Conservation (phyloP, 2,329 filamentous ascomycete genomes). For the Penicillium aurantiogriseum region DNA sequence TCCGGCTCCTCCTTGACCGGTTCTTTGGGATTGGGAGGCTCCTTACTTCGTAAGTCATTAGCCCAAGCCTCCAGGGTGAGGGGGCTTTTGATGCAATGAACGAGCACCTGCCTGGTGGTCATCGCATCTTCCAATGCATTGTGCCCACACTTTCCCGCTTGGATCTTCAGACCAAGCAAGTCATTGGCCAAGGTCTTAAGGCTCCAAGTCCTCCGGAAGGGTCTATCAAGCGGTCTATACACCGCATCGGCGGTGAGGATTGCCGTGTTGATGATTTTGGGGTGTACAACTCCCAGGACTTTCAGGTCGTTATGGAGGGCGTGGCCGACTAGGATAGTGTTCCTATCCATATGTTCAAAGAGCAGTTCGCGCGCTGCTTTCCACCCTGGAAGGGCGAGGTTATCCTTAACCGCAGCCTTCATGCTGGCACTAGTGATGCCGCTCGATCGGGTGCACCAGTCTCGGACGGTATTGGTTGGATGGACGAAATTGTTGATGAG, state of each 20-base stretch:
- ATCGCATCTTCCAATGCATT: too few species aligned
- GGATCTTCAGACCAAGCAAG: too few species aligned
- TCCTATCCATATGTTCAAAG: not conserved
- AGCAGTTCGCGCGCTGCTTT: not conserved
- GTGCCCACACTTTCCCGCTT: too few species aligned
- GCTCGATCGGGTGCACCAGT: not conserved
- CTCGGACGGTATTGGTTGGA: not conserved
- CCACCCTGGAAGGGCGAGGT: not conserved
- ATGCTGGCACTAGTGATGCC: not conserved
- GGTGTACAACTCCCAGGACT: not conserved
- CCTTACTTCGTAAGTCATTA: not conserved
- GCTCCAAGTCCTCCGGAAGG: too few species aligned
- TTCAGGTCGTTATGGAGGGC: not conserved
- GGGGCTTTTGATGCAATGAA: too few species aligned
- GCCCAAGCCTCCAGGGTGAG: too few species aligned
- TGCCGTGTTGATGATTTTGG: not conserved
- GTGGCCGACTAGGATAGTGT: not conserved
- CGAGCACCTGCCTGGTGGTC: too few species aligned
- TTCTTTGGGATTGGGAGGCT: not conserved
- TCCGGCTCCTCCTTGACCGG: not conserved
- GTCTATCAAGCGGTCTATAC: not conserved
- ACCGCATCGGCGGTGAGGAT: not conserved
- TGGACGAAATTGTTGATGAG: not conserved
- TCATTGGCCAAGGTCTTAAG: too few species aligned
- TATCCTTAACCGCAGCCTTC: not conserved